phyloP scores from a whole-genome alignment of 169 alveolate species.

The Plasmodium coatneyi region DNA sequence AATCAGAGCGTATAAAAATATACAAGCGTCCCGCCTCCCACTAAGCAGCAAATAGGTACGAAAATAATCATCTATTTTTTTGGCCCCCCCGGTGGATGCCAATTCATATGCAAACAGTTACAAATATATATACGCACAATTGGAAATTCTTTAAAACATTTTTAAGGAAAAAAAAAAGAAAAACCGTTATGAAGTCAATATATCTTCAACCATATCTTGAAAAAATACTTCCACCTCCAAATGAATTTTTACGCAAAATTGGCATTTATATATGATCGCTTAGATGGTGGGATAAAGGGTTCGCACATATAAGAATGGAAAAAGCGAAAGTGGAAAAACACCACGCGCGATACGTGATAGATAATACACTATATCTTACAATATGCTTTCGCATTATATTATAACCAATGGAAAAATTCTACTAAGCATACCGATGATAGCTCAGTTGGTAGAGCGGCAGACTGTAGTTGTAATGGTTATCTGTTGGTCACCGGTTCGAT shows the following conservation, averaged over 20 bases:
- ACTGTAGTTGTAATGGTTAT: conserved; percentile 94
- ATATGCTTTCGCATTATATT: background rate
- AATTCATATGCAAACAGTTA: background rate
- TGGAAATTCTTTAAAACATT: background rate
- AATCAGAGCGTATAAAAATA: background rate
- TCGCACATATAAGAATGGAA: background rate
- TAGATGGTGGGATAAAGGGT: background rate
- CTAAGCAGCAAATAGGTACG: background rate
- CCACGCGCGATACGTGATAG: background rate
- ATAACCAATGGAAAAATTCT: background rate
- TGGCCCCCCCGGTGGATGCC: background rate
- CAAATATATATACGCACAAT: background rate
- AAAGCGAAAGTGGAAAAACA: background rate
- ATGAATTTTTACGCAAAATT: background rate
- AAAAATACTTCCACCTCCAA: background rate
- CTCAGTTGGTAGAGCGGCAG: conserved; percentile 98
- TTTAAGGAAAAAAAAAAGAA: background rate
- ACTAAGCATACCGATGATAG: conserved; percentile 90
- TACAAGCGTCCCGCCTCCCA: background rate
- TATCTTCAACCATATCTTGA: background rate
- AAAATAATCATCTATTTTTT: background rate
- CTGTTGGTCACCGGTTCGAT: conserved; percentile 97
- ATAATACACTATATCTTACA: background rate
- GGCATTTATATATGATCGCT: background rate
- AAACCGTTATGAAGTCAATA: background rate